phyloP scores from a whole-genome alignment of 106 monocot species.

The Dioscorea dumetorum region DNA sequence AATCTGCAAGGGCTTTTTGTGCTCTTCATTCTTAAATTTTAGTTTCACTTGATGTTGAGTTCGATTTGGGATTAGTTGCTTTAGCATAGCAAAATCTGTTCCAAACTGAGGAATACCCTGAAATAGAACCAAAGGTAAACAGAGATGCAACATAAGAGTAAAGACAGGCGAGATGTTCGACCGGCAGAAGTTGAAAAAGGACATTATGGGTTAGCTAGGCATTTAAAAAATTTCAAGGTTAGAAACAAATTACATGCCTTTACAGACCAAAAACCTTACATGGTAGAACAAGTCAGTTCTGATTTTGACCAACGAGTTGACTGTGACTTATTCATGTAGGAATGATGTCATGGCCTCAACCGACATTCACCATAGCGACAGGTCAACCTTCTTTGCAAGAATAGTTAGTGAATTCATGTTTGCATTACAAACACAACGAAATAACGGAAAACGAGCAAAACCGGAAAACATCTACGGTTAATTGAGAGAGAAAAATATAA shows the following conservation, averaged over 20 bases:
- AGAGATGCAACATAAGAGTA: not conserved
- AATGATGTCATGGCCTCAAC: too few relatives aligned
- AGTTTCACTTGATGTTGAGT: conserved; percentile 65
- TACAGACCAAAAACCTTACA: conserved; percentile 17
- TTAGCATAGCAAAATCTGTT: conserved; percentile 85
- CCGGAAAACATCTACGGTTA: too few relatives aligned
- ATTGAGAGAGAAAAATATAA: too few relatives aligned
- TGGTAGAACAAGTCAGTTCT: conserved; percentile 57
- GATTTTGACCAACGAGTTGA: conserved; percentile 58
- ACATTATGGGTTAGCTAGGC: not conserved
- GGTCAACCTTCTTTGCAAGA: too few relatives aligned
- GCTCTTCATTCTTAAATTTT: conserved; percentile 80
- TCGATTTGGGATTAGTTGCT: conserved; percentile 53
- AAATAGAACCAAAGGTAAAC: not conserved
- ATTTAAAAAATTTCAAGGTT: not conserved
- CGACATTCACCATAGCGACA: too few relatives aligned
- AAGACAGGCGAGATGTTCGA: not conserved
- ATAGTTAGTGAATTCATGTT: too few relatives aligned
- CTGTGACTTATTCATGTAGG: conserved; percentile 48
- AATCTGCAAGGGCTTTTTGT: conserved; percentile 50
- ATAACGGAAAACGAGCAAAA: too few relatives aligned
- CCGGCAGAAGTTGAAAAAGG: not conserved
- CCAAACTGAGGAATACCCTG: conserved; percentile 87
- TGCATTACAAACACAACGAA: too few relatives aligned
- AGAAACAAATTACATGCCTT: not conserved